These are phyloP conservation scores for Talaromyces sp. DNA, from an alignment of 2,329 filamentous ascomycete species.

Conservation along the genomic window DNA sequence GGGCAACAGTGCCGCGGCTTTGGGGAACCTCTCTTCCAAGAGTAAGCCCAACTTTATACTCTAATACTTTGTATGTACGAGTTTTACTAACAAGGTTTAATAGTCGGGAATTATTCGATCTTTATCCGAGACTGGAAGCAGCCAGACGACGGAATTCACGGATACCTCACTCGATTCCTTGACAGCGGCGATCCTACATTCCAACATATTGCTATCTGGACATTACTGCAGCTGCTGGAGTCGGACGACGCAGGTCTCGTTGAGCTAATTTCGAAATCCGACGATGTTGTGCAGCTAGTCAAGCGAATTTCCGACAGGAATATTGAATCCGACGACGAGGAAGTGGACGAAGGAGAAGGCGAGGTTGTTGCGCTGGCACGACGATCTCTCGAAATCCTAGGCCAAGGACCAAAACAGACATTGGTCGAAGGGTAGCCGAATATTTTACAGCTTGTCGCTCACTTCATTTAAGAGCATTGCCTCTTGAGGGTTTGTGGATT, in stretches of 20 bases:
- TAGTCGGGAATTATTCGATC: conserved; percentile 93
- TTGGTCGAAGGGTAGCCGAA: conserved; percentile 62
- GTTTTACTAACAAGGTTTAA: conserved; percentile 21
- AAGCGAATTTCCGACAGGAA: conserved; percentile 84
- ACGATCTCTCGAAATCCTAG: conserved; percentile 79
- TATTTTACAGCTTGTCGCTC: neutral
- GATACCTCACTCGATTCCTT: conserved; percentile 87
- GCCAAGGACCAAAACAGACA: conserved; percentile 66
- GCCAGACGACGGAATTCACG: conserved; percentile 89
- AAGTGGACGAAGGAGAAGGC: conserved; percentile 82
- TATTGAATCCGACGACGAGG: conserved; percentile 79
- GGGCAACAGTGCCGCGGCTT: conserved; percentile 91
- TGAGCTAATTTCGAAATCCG: conserved; percentile 78
- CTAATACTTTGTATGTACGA: conserved; percentile 7
- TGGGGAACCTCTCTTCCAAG: conserved; percentile 96
- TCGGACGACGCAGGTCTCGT: conserved; percentile 90
- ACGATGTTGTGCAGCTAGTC: conserved; percentile 88
- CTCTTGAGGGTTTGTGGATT: neutral
- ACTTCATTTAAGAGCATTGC: neutral
- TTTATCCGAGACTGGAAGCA: conserved; percentile 93
- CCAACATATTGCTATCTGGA: conserved; percentile 99
- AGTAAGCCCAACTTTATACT: conserved; percentile 46
- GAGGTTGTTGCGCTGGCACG: conserved; percentile 90
- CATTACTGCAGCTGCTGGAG: conserved; percentile 86
- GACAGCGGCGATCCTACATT: conserved; percentile 94